Conservation (phyloP, 1,284 basidiomycete genomes). For the Anthracocystis setariae region DNA sequence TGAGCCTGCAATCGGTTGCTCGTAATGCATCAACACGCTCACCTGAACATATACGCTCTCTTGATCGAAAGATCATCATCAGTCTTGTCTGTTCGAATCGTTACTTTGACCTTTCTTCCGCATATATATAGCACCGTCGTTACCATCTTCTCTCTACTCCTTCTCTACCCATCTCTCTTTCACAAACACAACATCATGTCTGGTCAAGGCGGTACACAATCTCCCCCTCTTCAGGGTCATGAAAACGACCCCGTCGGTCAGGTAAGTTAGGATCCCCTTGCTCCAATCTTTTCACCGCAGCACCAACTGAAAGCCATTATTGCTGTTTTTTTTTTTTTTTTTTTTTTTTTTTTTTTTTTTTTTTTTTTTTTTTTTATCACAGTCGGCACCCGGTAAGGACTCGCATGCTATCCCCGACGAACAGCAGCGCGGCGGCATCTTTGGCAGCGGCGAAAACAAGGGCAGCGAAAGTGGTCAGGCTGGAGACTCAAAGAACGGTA, state of each 20-base stretch:
- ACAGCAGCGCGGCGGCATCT: constrained; percentile 43
- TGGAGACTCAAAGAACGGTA: constrained; percentile 17
- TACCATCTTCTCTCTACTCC: not conserved
- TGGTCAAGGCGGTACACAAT: constrained; percentile 41
- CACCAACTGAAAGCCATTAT: too few species aligned
- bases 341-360: not conserved
- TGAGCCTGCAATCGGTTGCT: not conserved
- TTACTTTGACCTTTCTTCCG: too few species aligned
- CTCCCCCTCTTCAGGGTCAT: constrained; percentile 47
- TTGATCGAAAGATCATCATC: constrained; percentile 5
- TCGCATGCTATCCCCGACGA: constrained; percentile 44
- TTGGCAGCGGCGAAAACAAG: constrained; percentile 39
- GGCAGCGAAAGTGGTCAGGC: constrained; percentile 32
- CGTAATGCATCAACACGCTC: constrained; percentile 4
- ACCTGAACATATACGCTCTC: constrained; percentile 1
- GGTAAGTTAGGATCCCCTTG: constrained; percentile 14
- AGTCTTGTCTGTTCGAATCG: not conserved
- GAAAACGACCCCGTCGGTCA: constrained; percentile 55
- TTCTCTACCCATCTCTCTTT: not conserved
- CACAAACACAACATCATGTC: constrained; percentile 23
- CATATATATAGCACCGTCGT: constrained; percentile 2
- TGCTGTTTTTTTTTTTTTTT: not conserved
- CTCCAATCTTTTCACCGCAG: not conserved
- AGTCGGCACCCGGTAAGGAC: constrained; percentile 47
- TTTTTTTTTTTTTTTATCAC: not conserved